Conservation (phyloP, 2,329 filamentous ascomycete genomes). For the Graphiopsis chlorocephala region DNA sequence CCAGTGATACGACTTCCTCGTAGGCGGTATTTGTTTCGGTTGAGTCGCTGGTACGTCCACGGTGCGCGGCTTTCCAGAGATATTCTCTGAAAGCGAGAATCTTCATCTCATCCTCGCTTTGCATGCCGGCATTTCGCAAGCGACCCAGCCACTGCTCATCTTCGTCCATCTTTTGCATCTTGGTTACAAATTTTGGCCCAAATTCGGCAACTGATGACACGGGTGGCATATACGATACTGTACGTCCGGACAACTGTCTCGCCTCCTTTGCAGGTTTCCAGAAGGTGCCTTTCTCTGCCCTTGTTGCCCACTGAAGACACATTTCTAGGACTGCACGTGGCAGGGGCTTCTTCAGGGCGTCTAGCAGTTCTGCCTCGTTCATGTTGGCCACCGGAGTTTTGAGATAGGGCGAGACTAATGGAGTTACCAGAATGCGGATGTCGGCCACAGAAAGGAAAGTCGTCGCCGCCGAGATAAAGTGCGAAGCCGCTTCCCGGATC, state of each 20-base stretch:
- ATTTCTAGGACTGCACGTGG: conserved; percentile 79
- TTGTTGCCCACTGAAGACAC: conserved; percentile 73
- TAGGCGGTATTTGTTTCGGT: conserved; percentile 44
- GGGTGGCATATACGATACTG: conserved; percentile 53
- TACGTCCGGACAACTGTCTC: conserved; percentile 59
- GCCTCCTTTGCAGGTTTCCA: conserved; percentile 77
- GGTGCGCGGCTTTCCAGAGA: conserved; percentile 79
- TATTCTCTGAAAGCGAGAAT: conserved; percentile 83
- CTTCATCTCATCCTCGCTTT: conserved; percentile 82
- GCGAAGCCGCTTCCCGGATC: conserved; percentile 85
- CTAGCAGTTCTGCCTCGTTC: conserved; percentile 70
- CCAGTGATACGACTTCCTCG: conserved; percentile 71
- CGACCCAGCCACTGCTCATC: conserved; percentile 91
- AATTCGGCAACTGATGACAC: conserved; percentile 57
- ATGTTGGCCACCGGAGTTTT: conserved; percentile 70
- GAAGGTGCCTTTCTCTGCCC: conserved; percentile 73
- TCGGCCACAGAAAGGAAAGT: conserved; percentile 76
- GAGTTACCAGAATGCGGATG: conserved; percentile 76
- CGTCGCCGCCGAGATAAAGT: conserved; percentile 76
- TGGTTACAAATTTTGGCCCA: conserved; percentile 57
- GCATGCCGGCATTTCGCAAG: conserved; percentile 78
- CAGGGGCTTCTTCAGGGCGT: conserved; percentile 78
- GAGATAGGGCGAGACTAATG: conserved; percentile 76
- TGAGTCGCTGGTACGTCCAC: conserved; percentile 59
- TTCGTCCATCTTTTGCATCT: conserved; percentile 76